Evolutionary conservation across 2,329 filamentous ascomycete species (phyloP).

Genomic region (Fusarium sp.): DNA sequence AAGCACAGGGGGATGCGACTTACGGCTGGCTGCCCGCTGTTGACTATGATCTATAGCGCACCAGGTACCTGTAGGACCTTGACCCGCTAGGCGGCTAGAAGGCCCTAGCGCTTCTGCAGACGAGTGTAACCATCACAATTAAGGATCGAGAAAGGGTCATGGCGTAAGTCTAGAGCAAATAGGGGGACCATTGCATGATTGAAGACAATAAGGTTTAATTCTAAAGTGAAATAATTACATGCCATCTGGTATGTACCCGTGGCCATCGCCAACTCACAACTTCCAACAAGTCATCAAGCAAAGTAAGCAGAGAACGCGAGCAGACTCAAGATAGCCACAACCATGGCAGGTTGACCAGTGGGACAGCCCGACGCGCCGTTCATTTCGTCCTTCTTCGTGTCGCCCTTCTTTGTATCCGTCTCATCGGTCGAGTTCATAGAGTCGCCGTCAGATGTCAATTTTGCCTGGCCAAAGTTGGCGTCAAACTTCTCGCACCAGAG

Average conservation of each 20-base stretch:
- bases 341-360: not conserved
- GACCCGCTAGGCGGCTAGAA: not conserved
- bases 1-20: not conserved
- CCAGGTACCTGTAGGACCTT: not conserved
- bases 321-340: not conserved
- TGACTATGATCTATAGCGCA: not conserved
- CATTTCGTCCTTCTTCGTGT: not conserved
- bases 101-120: not conserved
- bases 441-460: not conserved
- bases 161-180: accelerated
- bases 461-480: not conserved
- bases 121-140: not conserved
- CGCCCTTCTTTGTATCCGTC: not conserved
- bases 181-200: accelerated
- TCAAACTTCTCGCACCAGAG: not conserved
- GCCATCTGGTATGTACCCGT: not conserved
- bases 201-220: accelerated
- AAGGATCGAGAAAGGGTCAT: not conserved
- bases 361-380: not conserved
- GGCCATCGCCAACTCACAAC: accelerated
- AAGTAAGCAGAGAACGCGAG: not conserved
- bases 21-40: too few species aligned
- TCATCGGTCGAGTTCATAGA: not conserved
- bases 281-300: not conserved
- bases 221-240: not conserved